These are phyloP conservation scores for Tricholoma hemisulphureum DNA, from an alignment of 768 basidiomycete genomes.

Conservation along the genomic window DNA sequence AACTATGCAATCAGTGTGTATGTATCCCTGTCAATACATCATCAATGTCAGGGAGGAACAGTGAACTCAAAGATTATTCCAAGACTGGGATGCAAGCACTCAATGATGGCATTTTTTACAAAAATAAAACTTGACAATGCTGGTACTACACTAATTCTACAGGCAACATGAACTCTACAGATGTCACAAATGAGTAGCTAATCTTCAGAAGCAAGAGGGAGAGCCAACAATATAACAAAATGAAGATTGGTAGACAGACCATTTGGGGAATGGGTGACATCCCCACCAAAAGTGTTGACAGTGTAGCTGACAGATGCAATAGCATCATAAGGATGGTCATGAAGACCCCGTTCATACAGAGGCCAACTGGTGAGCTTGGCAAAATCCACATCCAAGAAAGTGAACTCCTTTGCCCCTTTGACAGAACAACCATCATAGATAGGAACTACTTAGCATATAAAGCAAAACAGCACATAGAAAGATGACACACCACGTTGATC, in stretches of 20 bases:
- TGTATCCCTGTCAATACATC: too few relatives aligned
- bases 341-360: neutral
- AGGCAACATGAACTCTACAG: too few relatives aligned
- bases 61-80: too few relatives aligned
- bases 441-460: neutral
- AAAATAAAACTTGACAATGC: too few relatives aligned
- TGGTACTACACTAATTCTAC: too few relatives aligned
- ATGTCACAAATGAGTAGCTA: too few relatives aligned
- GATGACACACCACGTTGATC: neutral
- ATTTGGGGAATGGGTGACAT: neutral
- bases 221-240: neutral
- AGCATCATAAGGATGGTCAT: neutral
- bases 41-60: too few relatives aligned
- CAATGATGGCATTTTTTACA: too few relatives aligned
- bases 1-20: too few relatives aligned
- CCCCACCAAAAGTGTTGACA: neutral
- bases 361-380: neutral
- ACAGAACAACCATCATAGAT: neutral
- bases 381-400: neutral
- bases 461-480: neutral
- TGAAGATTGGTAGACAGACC: neutral
- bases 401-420: neutral
- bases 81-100: too few relatives aligned
- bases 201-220: neutral
- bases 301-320: neutral